Base-by-base conservation (phyloP, 2,329 filamentous ascomycete species). In the Neofusicoccum kwambonambiense region DNA sequence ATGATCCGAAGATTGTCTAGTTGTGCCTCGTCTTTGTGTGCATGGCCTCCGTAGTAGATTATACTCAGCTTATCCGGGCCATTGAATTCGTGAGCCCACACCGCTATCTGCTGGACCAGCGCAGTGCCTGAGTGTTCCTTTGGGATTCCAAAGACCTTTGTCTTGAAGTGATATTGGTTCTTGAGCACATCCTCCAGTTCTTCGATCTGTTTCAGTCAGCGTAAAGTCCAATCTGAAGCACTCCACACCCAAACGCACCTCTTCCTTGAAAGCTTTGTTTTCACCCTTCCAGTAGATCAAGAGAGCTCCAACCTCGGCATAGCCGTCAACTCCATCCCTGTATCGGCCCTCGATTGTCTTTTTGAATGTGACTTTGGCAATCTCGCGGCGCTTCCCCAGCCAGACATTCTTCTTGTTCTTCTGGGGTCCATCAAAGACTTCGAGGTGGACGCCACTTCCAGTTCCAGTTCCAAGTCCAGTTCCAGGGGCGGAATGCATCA, bases 11-110 rank as follows among this genome's bases (percentile, higher is more conserved):
- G 27, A 31, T 31, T 31, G 27, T 5, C 27, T 7, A 31, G 5
- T 31, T 31, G 27, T 31, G 27, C 4, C 5, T 31, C 27, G 27
- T 31, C 27, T 7, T 31, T 31, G 31, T 58, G 51, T 15, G 61
- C 68, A 58, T 69, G 68, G 6, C 68, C 67, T 6, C 64, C 68
- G 22, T 69, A 69, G 58, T 69, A 69, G 9, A 69, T 68, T 11
- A 69, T 69, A 52, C 67, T 65, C 13, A 69, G 35, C 44, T 67
- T 69, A 3, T 63, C 27, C 4, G 65, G 64, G 9, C 61, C 63
- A 8, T 68, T 62, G 35, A 61, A 69, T 17, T 58, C 31, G n/a
- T 62, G 8, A 12, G 52, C 41, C 62, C 68, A 69, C 2, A 51
- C 57, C 3, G 60, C 13, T 17, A 69, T 19, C 44, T 61, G 31